These are phyloP conservation scores for Trichocladium uniseriatum DNA, from an alignment of 495 filamentous ascomycete species.

Conservation along the genomic window DNA sequence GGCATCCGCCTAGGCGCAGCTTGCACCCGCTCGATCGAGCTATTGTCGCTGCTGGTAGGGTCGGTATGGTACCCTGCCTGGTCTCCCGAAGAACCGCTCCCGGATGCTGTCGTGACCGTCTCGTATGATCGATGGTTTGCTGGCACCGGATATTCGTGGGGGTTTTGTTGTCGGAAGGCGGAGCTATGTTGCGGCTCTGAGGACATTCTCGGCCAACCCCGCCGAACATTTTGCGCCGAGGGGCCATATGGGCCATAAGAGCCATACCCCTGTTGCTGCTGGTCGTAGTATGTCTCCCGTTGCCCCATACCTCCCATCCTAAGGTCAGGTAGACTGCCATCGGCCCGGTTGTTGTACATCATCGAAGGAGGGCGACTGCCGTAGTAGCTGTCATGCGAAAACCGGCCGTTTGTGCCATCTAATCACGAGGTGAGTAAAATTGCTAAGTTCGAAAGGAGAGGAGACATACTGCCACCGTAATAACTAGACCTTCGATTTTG, in stretches of 20 bases:
- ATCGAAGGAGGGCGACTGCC: constrained; percentile 38
- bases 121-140: constrained; percentile 73
- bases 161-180: constrained; percentile 24
- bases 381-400: constrained; percentile 46
- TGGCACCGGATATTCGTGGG: constrained; percentile 53
- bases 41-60: constrained; percentile 79
- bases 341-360: constrained; percentile 33
- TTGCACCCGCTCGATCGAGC: constrained; percentile 67
- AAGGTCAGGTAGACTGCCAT: constrained; percentile 35
- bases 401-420: constrained; percentile 34
- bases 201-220: constrained; percentile 38
- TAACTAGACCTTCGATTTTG: constrained; percentile 54
- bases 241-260: constrained; percentile 34
- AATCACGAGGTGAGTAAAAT: constrained; percentile 8
- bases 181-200: constrained; percentile 33
- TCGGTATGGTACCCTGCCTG: constrained; percentile 74
- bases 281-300: constrained; percentile 49
- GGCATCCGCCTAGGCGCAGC: constrained; percentile 43
- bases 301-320: constrained; percentile 29
- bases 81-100: constrained; percentile 61
- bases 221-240: constrained; percentile 28
- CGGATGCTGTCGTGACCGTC: constrained; percentile 65
- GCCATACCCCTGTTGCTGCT: constrained; percentile 22
- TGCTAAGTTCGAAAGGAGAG: not conserved
- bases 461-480: constrained; percentile 45